Percentiles rank a stretch among this genome's conserved stretches.
Conservation (phyloP, 163 green algal species). For the Prototheca wickerhamii region DNA sequence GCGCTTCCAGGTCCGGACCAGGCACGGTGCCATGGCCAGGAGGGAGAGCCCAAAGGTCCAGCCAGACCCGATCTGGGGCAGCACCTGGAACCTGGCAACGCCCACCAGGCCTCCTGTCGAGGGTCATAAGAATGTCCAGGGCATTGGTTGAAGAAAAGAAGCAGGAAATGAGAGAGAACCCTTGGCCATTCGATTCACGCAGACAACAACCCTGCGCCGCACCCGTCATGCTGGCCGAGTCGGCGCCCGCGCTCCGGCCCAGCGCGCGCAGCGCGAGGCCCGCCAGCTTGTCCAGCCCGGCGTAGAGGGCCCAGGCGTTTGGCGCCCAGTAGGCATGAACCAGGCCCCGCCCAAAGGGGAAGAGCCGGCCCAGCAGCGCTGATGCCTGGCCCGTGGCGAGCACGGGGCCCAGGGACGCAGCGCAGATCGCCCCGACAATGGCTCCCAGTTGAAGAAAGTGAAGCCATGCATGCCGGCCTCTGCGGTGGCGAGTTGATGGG, state of each 20-base stretch:
- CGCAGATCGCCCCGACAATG: slow-evolving; percentile 43
- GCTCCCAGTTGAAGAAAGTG: slow-evolving; percentile 8
- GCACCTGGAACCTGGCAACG: slow-evolving; percentile 51
- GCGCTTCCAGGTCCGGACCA: slow-evolving; percentile 40
- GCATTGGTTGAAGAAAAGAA: too few species aligned
- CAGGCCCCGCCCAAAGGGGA: slow-evolving; percentile 85
- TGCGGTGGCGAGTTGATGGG: too few species aligned
- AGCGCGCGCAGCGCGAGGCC: slow-evolving; percentile 15
- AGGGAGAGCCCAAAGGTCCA: slow-evolving; percentile 33
- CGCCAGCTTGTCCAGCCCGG: slow-evolving; percentile 65
- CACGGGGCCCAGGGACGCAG: slow-evolving; percentile 63
- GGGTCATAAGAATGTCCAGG: background rate
- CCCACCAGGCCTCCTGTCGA: slow-evolving; percentile 63
- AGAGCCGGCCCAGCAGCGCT: slow-evolving; percentile 56
- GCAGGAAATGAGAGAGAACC: too few species aligned
- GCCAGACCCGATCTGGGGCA: slow-evolving; percentile 46
- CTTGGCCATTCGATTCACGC: too few species aligned
- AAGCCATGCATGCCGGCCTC: background rate
- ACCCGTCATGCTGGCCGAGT: slow-evolving; percentile 27
- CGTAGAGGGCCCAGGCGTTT: slow-evolving; percentile 94
- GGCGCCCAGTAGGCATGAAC: slow-evolving; percentile 93
- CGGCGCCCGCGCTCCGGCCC: background rate
- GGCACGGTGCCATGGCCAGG: slow-evolving; percentile 39
- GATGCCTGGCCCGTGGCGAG: slow-evolving; percentile 44
- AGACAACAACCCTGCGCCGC: too few species aligned